phyloP scores from a whole-genome alignment of 345 rosid genomes.

The Syzygium oleosum region DNA sequence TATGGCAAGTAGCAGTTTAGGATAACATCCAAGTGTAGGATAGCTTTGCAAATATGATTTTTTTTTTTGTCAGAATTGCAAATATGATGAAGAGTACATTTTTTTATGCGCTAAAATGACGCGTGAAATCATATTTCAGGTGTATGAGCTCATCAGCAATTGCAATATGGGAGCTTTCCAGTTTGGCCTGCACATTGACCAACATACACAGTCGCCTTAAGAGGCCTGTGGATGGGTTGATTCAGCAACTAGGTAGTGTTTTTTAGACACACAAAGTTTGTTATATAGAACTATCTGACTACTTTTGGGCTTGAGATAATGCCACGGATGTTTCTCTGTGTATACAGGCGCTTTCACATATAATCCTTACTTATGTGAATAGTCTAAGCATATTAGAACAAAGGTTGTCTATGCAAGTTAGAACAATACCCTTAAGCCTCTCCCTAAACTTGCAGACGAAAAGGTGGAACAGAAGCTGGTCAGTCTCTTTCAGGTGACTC shows the following conservation, averaged over 20 bases:
- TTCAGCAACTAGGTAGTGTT: slow-evolving; percentile 40
- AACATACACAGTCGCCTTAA: slow-evolving; percentile 29
- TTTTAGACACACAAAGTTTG: not conserved
- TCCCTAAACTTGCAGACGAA: slow-evolving; percentile 28
- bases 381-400: not conserved
- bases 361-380: not conserved
- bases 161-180: slow-evolving; percentile 63
- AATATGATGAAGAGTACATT: not conserved
- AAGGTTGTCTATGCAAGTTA: no score
- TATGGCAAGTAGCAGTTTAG: not conserved
- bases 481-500: slow-evolving; percentile 26
- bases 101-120: not conserved
- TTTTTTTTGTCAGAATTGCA: not conserved
- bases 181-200: slow-evolving; percentile 41
- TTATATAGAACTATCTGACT: not conserved
- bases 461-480: slow-evolving; percentile 46
- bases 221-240: slow-evolving; percentile 45
- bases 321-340: not conserved
- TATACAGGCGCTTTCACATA: not conserved
- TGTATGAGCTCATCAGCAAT: slow-evolving; percentile 5
- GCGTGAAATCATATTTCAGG: not conserved
- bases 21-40: not conserved
- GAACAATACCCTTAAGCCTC: not conserved
- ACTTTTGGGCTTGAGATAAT: not conserved
- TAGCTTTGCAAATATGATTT: not conserved